A percentile compares a stretch with the other conserved stretches of the same genome.
Evolutionary conservation across 192 early-diverging fungal genomes (phyloP).

Genomic region (Coemansia sp.): DNA sequence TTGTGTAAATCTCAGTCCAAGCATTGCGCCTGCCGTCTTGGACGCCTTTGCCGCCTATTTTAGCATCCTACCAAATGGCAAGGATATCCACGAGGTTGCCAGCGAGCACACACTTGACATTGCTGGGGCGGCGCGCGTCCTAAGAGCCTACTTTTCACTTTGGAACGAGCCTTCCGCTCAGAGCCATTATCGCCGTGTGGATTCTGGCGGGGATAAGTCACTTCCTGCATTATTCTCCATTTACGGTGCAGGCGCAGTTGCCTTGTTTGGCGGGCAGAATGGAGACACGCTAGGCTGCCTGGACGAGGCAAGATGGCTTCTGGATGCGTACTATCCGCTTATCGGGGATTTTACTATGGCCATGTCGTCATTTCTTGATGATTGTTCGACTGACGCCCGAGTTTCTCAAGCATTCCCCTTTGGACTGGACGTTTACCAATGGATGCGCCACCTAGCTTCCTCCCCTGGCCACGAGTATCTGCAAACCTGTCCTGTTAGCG

Average conservation of each 20-base stretch:
- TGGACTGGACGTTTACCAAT: conserved; percentile 72
- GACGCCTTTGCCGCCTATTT: conserved; percentile 10
- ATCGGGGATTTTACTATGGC: conserved; percentile 67
- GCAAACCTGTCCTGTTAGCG: conserved; percentile 70
- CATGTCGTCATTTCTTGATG: conserved; percentile 66
- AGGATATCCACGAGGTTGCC: conserved; percentile 18
- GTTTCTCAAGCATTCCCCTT: conserved; percentile 58
- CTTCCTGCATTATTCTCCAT: conserved; percentile 31
- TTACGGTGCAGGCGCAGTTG: conserved; percentile 61
- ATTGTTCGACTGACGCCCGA: conserved; percentile 60
- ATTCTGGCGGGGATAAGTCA: neutral
- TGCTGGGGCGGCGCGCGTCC: neutral
- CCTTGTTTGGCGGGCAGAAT: conserved; percentile 94
- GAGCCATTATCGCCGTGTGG: neutral
- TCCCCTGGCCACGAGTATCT: conserved; percentile 73
- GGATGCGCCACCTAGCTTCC: conserved; percentile 69
- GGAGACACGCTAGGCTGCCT: conserved; percentile 79
- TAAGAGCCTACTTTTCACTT: conserved; percentile 26
- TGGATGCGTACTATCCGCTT: conserved; percentile 72
- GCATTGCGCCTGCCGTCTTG: neutral
- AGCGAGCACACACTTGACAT: conserved; percentile 9
- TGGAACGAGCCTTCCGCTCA: conserved; percentile 14
- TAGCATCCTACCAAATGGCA: neutral
- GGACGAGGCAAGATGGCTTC: conserved; percentile 75
- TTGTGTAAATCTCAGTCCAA: conserved; percentile 3